Evolutionary conservation across 1,139 yeast species (phyloP), one percentile per base, ranked within the genome.

Genomic region (Suhomyces kunorum): DNA sequence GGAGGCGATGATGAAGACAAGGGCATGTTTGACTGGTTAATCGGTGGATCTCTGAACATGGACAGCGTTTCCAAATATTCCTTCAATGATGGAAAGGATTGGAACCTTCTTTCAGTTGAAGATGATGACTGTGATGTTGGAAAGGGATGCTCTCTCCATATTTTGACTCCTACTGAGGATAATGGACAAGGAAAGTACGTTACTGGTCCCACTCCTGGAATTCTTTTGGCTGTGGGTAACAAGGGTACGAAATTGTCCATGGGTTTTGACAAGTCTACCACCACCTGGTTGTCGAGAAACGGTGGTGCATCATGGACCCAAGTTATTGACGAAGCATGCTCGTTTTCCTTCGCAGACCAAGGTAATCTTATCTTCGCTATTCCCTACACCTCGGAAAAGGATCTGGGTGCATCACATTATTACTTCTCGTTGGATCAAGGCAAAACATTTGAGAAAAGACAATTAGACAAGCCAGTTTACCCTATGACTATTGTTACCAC

Each of bases 341-440:
- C 71, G 5, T 81, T 77, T 49, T 71, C 83, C 0, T 83, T 81
- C 63, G 96, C 94, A 40, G 95, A 88, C 59, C 78, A 78, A 43
- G 97, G 96, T 36, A 87, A 87, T 56, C 59, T 87, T 5, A 74
- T 87, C 31, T 65, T 86, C 2, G 87, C 89, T 2, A 66, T 80
- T 6, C 81, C 81, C 13, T 70, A 61, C 45, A 58, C n/a, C n/a
- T n/a, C 59, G 34, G 61, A 54, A 8, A 44, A 34, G 14, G 38
- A 51, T 16, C 29, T 41, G 35, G 41, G 47, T 19, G 53, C 63
- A 7, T 46, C 61, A 8, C 59, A 55, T n/a, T 57, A 79, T 30
- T 69, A 67, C 44, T 88, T 71, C 53, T 86, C 96, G 0, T 59
- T 83, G 30, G 89, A 88, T 56, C 92, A 87, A 56, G 96, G 95